Evolutionary conservation across 176 grass and related monocot species (phyloP).

Genomic region (Dactylis glomerata): DNA sequence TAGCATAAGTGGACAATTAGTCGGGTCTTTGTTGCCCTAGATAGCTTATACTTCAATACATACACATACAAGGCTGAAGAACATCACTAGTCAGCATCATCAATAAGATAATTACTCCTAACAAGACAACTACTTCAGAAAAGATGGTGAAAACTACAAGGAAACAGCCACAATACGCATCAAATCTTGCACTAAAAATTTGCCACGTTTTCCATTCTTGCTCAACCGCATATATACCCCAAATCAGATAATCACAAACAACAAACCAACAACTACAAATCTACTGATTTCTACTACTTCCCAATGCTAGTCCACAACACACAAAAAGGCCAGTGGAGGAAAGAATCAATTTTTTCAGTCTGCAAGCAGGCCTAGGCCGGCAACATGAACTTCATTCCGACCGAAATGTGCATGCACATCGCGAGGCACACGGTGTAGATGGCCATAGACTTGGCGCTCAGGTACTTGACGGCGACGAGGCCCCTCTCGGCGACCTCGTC

Average conservation of each 20-base stretch:
- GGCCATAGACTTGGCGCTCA: constrained; percentile 71
- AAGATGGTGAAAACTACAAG: background rate
- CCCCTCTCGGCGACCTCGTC: constrained; percentile 56
- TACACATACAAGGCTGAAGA: background rate
- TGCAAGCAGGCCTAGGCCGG: constrained; percentile 42
- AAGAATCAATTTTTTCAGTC: constrained; percentile 16
- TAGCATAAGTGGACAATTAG: background rate
- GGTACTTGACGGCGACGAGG: constrained; percentile 50
- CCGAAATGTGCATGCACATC: constrained; percentile 77
- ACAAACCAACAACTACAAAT: constrained; percentile 12
- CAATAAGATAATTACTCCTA: background rate
- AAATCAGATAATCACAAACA: constrained; percentile 18
- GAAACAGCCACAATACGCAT: background rate
- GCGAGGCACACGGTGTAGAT: constrained; percentile 64
- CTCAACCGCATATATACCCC: constrained; percentile 25
- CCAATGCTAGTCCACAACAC: background rate
- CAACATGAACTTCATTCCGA: constrained; percentile 59
- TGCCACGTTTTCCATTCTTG: background rate
- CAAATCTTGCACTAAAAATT: background rate
- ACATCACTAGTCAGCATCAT: background rate
- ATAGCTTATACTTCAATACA: background rate
- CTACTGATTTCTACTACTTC: background rate
- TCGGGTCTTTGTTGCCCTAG: background rate
- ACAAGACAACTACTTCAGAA: background rate
- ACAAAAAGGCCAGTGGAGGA: background rate